Percentiles rank a stretch among this genome's conserved stretches.
Evolutionary conservation across 768 basidiomycete genomes (phyloP).

Genomic region (Termitomyces sp.): DNA sequence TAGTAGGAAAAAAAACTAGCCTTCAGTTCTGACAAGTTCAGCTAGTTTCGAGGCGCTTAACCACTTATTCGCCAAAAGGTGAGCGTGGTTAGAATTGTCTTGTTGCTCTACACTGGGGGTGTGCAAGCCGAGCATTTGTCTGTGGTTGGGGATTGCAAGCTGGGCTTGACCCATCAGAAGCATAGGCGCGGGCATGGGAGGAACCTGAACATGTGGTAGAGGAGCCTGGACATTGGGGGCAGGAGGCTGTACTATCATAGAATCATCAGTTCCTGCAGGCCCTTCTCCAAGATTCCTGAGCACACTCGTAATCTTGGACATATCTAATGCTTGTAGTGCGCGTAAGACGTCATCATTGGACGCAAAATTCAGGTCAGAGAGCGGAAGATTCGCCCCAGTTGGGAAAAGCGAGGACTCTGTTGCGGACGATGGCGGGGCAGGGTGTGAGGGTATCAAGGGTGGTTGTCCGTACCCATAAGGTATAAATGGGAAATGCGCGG

Average conservation of each 20-base stretch:
- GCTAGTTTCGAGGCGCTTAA: slow-evolving; percentile 65
- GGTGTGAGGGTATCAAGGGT: slow-evolving; percentile 20
- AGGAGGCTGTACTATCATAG: slow-evolving; percentile 15
- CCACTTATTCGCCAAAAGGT: slow-evolving; percentile 79
- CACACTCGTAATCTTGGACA: slow-evolving; percentile 66
- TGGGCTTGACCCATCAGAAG: neutral
- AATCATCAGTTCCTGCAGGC: slow-evolving; percentile 37
- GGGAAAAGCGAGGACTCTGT: slow-evolving; percentile 22
- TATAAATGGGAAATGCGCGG: slow-evolving; percentile 30
- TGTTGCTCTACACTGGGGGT: slow-evolving; percentile 39
- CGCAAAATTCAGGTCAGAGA: slow-evolving; percentile 41
- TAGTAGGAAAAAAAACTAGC: slow-evolving; percentile 31
- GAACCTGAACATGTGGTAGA: slow-evolving; percentile 3
- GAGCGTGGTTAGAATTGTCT: slow-evolving; percentile 55
- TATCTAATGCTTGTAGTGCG: slow-evolving; percentile 69
- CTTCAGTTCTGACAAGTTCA: slow-evolving; percentile 67
- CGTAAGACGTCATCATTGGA: slow-evolving; percentile 76
- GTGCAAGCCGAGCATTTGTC: slow-evolving; percentile 41
- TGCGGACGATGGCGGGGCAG: neutral
- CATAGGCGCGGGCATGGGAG: slow-evolving; percentile 17
- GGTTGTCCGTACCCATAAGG: slow-evolving; percentile 29
- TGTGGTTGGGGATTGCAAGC: slow-evolving; percentile 20
- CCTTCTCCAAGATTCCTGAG: slow-evolving; percentile 66
- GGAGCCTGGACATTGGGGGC: neutral
- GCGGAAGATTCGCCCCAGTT: slow-evolving; percentile 23